These are phyloP conservation scores for Perkinsela sp. DNA, from an alignment of 208 protist species.

Conservation along the genomic window DNA sequence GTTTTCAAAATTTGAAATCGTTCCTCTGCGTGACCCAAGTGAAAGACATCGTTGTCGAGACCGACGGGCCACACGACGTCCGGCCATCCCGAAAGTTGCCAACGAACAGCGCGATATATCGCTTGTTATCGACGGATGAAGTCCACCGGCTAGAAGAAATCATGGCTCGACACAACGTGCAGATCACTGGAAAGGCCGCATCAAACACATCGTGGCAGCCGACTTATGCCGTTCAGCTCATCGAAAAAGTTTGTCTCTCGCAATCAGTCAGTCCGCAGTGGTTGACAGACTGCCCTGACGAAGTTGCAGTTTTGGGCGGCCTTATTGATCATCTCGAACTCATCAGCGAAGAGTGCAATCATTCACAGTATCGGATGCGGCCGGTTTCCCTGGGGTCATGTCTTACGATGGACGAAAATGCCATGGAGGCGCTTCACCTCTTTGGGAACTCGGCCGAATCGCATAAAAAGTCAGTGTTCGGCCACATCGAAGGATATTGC, in stretches of 20 bases:
- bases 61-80: background rate
- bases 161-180: background rate
- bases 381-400: constrained; percentile 16
- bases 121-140: background rate
- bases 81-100: background rate
- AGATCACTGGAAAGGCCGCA: background rate
- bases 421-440: constrained; percentile 64
- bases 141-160: background rate
- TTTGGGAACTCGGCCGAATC: constrained; percentile 32
- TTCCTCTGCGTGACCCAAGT: background rate
- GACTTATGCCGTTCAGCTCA: background rate
- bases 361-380: constrained; percentile 6
- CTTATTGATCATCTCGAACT: constrained; percentile 9
- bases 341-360: constrained; percentile 7
- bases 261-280: background rate
- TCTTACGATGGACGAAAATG: constrained; percentile 72
- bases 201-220: background rate
- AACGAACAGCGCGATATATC: background rate
- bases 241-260: background rate
- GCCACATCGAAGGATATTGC: constrained; percentile 76
- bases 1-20: background rate
- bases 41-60: background rate
- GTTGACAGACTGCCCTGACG: background rate
- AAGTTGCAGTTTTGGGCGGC: constrained; percentile 2
- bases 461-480: constrained; percentile 23